Base-by-base conservation (phyloP, 805 yeast genomes). In the Metahyphopichia silvanorum region DNA sequence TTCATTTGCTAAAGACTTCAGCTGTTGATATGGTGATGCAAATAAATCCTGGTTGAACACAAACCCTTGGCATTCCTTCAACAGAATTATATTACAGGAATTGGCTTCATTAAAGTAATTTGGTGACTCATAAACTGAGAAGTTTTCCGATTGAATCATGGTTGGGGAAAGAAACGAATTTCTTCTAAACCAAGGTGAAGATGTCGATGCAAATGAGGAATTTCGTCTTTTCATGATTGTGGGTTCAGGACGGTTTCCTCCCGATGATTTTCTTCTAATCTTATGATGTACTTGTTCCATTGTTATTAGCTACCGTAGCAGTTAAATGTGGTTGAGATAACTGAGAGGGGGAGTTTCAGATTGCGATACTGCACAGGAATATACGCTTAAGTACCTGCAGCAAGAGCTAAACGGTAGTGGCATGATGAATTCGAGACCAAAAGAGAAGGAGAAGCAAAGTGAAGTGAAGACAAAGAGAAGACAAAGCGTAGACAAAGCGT, bases 21-120 rank as follows among this genome's bases (percentile, higher is more conserved):
- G 66, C 36, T 82, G 89, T 47, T 80, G 85, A 51, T 77, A 79
- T 18, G 80, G 79, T 2, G 80, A 66, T 2, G 87, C 89, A 66
- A 82, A 83, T 28, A 82, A 57, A 46, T 82, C 89, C 48, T 82
- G 89, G 51, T 83, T 82, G 76, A 86, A 83, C 2, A 74, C 56
- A 46, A 82, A 83, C 3, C 93, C 93, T 49, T 83, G 89, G 20
- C 82, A 72, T 46, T 81, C 83, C 16, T 65, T 67, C 24, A 79
- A 57, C 11, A 74, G 66, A 22, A 79, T 64, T 11, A 63, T 55
- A 35, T 49, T 59, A 37, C 51, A 56, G 30, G 58, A 44, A 2
- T 55, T 34, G 3, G 51, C 29, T 17, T 52, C 55, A 24, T 49
- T 43, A 24, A 52, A 55, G 37, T 63, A 67, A 31, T 52, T 54